These are phyloP conservation scores for Clitopilus passeckerianus DNA, from an alignment of 768 basidiomycete species.

Conservation along the genomic window DNA sequence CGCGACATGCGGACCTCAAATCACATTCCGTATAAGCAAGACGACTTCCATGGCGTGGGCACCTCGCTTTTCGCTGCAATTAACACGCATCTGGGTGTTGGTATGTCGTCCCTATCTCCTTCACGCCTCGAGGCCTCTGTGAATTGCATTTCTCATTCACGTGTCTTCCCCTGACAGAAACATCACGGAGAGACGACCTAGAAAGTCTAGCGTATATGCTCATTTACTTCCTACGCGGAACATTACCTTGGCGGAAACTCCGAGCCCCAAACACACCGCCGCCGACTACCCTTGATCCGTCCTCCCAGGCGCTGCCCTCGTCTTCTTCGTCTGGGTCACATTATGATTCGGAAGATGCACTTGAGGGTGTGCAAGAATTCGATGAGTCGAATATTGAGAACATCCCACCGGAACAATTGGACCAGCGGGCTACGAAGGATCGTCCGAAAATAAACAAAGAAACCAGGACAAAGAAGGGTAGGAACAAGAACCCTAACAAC, in stretches of 20 bases:
- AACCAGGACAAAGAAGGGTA: not conserved
- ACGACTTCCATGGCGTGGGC: constrained; percentile 74
- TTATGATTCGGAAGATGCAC: not conserved
- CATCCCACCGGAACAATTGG: not conserved
- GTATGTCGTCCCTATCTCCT: constrained; percentile 30
- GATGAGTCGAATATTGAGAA: not conserved
- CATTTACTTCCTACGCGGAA: constrained; percentile 75
- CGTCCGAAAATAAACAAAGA: not conserved
- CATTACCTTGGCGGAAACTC: constrained; percentile 73
- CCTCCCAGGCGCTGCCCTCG: constrained; percentile 4
- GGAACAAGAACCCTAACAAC: constrained; percentile 10
- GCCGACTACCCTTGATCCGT: constrained; percentile 16
- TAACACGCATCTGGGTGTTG: constrained; percentile 71
- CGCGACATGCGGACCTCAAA: constrained; percentile 58
- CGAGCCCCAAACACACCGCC: constrained; percentile 40
- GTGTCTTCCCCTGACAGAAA: constrained; percentile 38
- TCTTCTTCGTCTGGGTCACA: not conserved
- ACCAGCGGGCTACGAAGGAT: not conserved
- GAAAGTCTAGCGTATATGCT: constrained; percentile 82
- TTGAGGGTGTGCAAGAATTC: not conserved
- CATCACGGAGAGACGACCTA: constrained; percentile 73
- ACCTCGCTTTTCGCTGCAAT: constrained; percentile 73
- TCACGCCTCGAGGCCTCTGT: constrained; percentile 8
- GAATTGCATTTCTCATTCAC: not conserved
- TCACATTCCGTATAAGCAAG: constrained; percentile 71